Evolutionary conservation across 805 yeast genomes (phyloP).

Genomic region (Kodamaea sagamina): DNA sequence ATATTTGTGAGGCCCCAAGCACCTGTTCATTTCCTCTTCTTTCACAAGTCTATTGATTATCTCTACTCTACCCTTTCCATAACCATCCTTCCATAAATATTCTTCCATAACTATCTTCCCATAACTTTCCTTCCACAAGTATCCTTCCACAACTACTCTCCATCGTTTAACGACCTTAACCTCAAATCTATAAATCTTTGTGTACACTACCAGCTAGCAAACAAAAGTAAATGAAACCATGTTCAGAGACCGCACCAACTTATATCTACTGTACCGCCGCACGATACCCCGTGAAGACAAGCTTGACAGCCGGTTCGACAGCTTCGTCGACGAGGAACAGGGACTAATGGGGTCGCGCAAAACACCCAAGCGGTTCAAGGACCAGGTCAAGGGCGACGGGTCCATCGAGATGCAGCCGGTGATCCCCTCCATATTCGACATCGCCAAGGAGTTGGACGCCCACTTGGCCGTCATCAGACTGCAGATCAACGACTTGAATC

Average conservation of each 20-base stretch:
- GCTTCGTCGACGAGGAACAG: conserved; percentile 55
- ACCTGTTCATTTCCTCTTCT: no score
- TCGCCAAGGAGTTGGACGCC: conserved; percentile 70
- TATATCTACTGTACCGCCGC: conserved; percentile 83
- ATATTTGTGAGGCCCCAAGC: no score
- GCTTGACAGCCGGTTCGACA: conserved; percentile 35
- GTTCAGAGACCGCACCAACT: conserved; percentile 95
- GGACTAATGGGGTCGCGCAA: conserved; percentile 50
- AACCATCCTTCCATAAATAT: no score
- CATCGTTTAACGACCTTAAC: no score
- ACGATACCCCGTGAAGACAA: conserved; percentile 69
- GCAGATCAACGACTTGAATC: conserved; percentile 61
- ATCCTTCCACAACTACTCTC: no score
- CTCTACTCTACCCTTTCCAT: no score
- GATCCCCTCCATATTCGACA: conserved; percentile 79
- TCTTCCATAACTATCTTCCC: no score
- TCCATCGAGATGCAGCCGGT: conserved; percentile 62
- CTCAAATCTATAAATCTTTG: no score
- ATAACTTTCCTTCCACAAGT: no score
- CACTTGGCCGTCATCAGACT: conserved; percentile 52
- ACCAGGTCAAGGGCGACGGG: conserved; percentile 22
- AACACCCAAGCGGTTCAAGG: conserved; percentile 12
- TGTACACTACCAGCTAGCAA: neutral
- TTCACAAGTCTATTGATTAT: no score
- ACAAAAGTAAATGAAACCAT: conserved; percentile 35